Evolutionary conservation across 1,284 basidiomycete genomes (phyloP).

Genomic region (Cutaneotrichosporon sp.): DNA sequence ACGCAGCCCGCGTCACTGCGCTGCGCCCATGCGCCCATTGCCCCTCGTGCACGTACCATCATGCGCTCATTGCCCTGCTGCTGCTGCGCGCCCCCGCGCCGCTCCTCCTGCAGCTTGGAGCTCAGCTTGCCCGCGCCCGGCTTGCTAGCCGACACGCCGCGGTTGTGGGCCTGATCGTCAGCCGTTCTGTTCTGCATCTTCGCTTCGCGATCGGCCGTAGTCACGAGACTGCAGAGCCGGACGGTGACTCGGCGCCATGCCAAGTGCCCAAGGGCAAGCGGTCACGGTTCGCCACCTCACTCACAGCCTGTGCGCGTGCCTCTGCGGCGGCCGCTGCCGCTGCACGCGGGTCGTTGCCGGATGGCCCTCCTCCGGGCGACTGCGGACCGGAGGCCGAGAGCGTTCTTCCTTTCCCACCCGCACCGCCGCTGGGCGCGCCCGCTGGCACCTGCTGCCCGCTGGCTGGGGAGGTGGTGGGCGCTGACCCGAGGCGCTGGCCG

Average conservation of each 20-base stretch:
- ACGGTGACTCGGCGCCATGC: not conserved
- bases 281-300: conserved; percentile 20
- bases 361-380: conserved; percentile 24
- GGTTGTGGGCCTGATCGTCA: conserved; percentile 40
- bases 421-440: not conserved
- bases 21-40: not conserved
- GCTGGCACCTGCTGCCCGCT: not conserved
- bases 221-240: too few relatives aligned
- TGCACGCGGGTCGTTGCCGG: conserved; percentile 36
- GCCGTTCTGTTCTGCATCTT: not conserved
- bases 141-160: conserved; percentile 47
- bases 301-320: conserved; percentile 47
- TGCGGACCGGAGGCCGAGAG: conserved; percentile 25
- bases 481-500: conserved; percentile 46
- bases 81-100: conserved; percentile 3
- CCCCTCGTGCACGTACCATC: conserved; percentile 42
- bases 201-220: too few relatives aligned
- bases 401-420: not conserved
- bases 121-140: conserved; percentile 49
- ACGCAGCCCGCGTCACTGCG: not conserved
- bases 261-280: not conserved
- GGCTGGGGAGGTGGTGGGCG: conserved; percentile 15
- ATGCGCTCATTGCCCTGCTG: conserved; percentile 34
- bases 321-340: conserved; percentile 49
- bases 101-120: conserved; percentile 45